These are phyloP conservation scores for Aspergillus spinulosporus DNA, from an alignment of 2,329 filamentous ascomycete genomes.

Conservation along the genomic window DNA sequence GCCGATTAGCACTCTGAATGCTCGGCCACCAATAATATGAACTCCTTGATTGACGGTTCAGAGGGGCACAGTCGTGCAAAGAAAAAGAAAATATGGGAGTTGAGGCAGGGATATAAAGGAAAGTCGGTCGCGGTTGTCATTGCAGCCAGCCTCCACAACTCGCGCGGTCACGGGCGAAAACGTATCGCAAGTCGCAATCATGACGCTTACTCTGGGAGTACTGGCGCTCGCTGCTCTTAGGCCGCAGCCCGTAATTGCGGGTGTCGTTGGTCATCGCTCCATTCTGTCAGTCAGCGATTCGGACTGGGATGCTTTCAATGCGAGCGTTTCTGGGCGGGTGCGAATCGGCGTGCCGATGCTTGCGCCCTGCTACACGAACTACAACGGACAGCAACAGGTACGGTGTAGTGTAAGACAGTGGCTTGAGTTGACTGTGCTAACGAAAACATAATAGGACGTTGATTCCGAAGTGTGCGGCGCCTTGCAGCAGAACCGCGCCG, in stretches of 20 bases:
- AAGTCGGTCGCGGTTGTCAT: background rate
- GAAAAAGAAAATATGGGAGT: background rate
- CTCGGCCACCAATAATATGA: background rate
- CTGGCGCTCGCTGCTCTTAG: background rate
- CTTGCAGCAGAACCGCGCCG: background rate
- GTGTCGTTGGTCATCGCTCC: background rate
- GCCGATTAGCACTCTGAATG: background rate
- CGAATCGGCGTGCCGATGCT: conserved; percentile 13
- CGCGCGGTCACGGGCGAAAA: background rate
- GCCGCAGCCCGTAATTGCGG: background rate
- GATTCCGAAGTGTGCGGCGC: background rate
- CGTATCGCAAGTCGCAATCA: background rate
- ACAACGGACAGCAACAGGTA: background rate
- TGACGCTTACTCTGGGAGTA: background rate
- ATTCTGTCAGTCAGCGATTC: background rate
- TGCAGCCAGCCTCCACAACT: background rate
- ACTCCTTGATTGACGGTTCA: too few species aligned
- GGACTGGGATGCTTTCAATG: conserved; percentile 10
- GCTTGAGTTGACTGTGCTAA: too few species aligned
- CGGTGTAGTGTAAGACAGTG: background rate
- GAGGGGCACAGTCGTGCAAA: too few species aligned
- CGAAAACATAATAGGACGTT: too few species aligned
- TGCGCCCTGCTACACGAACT: conserved; percentile 10
- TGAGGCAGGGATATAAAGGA: background rate
- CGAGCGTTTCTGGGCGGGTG: conserved; percentile 8